phyloP scores from a whole-genome alignment of 2,329 filamentous ascomycete species.

The Epichloe sylvatica region DNA sequence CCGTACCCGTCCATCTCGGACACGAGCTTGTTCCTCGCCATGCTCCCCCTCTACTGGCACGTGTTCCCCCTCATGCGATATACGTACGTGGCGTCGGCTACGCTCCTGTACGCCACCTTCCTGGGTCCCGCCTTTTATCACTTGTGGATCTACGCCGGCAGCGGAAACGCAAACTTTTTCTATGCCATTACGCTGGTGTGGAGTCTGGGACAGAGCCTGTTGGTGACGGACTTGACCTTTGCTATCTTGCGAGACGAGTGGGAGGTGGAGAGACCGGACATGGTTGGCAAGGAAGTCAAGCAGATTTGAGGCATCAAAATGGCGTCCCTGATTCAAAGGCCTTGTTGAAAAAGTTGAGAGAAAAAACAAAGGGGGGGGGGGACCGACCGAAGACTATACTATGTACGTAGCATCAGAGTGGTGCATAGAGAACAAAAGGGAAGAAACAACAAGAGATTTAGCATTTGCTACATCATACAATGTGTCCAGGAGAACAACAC shows the following conservation, averaged over 20 bases:
- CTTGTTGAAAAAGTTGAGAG: neutral
- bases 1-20: slow-evolving; percentile 92
- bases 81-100: slow-evolving; percentile 71
- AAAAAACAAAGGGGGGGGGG: too few relatives aligned
- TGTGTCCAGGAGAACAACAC: neutral
- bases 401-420: neutral
- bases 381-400: neutral
- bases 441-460: neutral
- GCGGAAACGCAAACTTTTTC: slow-evolving; percentile 97
- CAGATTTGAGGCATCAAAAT: slow-evolving; percentile 51
- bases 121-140: slow-evolving; percentile 93
- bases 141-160: slow-evolving; percentile 95
- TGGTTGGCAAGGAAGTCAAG: slow-evolving; percentile 73
- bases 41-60: slow-evolving; percentile 79
- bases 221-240: slow-evolving; percentile 80
- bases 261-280: slow-evolving; percentile 82
- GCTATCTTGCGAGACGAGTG: slow-evolving; percentile 84
- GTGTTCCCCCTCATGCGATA: slow-evolving; percentile 89
- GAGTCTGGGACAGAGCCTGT: slow-evolving; percentile 76
- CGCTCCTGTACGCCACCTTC: slow-evolving; percentile 74
- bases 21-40: slow-evolving; percentile 68
- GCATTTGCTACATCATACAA: neutral
- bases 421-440: neutral
- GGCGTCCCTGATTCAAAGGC: neutral
- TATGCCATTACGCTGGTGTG: slow-evolving; percentile 98